Conservation (phyloP, 2,329 filamentous ascomycete genomes). For the Orbilia brochopaga region DNA sequence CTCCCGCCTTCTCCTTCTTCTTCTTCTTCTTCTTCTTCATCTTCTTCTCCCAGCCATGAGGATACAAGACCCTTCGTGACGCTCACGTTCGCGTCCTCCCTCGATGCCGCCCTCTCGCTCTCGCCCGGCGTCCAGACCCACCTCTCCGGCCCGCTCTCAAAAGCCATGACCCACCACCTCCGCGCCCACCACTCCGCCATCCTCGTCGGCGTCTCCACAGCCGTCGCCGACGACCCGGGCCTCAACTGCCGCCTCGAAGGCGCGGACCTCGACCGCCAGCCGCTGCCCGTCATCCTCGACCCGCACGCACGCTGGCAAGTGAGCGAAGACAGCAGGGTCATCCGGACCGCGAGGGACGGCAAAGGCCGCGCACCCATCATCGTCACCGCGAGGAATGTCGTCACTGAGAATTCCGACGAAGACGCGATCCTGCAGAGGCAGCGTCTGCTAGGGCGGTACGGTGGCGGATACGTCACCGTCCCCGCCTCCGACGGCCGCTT, state of each 20-base stretch:
- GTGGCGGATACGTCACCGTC: slow-evolving; percentile 64
- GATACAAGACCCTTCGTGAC: slow-evolving; percentile 66
- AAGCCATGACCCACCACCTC: slow-evolving; percentile 91
- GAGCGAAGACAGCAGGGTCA: slow-evolving; percentile 66
- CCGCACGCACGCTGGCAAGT: slow-evolving; percentile 76
- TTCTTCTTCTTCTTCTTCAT: neutral
- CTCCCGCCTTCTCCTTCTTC: slow-evolving; percentile 31
- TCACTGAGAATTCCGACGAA: neutral
- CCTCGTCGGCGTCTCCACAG: slow-evolving; percentile 81
- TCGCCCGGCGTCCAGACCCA: slow-evolving; percentile 79
- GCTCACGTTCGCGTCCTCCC: slow-evolving; percentile 86
- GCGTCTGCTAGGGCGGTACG: slow-evolving; percentile 61
- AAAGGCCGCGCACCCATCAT: slow-evolving; percentile 77
- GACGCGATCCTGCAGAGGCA: slow-evolving; percentile 40
- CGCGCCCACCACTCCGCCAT: slow-evolving; percentile 83
- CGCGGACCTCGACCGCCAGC: slow-evolving; percentile 68
- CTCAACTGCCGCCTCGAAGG: slow-evolving; percentile 79
- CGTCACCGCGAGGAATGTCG: slow-evolving; percentile 57
- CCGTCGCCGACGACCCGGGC: slow-evolving; percentile 80
- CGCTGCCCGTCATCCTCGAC: slow-evolving; percentile 82
- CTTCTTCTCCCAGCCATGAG: neutral
- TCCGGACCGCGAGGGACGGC: slow-evolving; percentile 69
- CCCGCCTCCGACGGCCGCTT: slow-evolving; percentile 25
- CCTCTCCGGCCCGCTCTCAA: slow-evolving; percentile 81
- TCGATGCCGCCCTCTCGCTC: slow-evolving; percentile 80